Evolutionary conservation across 2,329 filamentous ascomycete species (phyloP), one percentile per base, ranked within the genome.

Genomic region (Escovopsis sp.): DNA sequence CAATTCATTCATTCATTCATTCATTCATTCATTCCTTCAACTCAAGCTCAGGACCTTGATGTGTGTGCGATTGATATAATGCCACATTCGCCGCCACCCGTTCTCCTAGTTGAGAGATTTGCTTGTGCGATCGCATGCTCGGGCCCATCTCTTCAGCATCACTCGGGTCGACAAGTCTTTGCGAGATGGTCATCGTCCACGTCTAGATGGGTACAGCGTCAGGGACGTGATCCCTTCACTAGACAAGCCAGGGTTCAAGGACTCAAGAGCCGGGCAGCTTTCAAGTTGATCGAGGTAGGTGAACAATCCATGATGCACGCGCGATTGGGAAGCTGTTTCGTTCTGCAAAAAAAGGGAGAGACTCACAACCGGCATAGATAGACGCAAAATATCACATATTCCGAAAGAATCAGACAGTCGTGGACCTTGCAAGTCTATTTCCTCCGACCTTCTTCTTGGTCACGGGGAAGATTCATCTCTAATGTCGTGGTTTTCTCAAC

Each of bases 261-360:
- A 0, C 61, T 94, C 39, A 94, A 88, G 58, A 92, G 85, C 48
- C 75, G 90, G 42, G 90, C 90, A 18, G 90, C 87, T 0, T 94
- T 90, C 57, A 98, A 98, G 57, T 64, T 98, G 9, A 59, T 94
- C 14, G 82, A 94, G 66, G 85, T 85, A 52, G 23, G 49, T 10
- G 19, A 30, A n/a, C 11, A 23, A 27, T n/a, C 15, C 8, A 21
- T n/a, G 12, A 13, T 16, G 23, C 15, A 15, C 19, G 2, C n/a
- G 3, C 10, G 11, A 30, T 15, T 15, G 7, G 8, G 11, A 8
- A 11, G 11, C 21, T 25, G 21, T 11, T 9, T 9, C 21, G 21
- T 9, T 25, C 7, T 8, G 21, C 21, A 25, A 9, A n/a, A n/a
- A n/a, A n/a, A 9, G 21, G 7, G 8, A 25, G 21, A 25, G 8